Evolutionary conservation across 2,329 filamentous ascomycete genomes (phyloP).

Genomic region (Cladosporium sp.): DNA sequence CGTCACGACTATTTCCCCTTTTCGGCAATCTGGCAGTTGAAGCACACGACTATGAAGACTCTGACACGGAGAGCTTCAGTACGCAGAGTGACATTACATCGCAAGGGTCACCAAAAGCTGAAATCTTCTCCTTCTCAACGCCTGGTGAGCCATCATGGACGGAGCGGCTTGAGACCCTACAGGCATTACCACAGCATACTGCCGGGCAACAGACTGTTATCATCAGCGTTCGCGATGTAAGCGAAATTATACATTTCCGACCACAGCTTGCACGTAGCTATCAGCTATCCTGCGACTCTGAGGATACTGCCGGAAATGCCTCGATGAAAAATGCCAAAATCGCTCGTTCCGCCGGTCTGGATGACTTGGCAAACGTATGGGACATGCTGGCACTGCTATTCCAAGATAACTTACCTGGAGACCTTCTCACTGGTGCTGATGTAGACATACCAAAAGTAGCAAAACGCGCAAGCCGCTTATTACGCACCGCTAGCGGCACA

Average conservation of each 20-base stretch:
- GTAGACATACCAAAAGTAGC: conserved; percentile 67
- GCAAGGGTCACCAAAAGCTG: neutral
- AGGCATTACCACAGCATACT: neutral
- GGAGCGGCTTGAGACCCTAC: conserved; percentile 11
- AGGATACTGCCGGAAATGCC: conserved; percentile 52
- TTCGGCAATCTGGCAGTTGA: conserved; percentile 26
- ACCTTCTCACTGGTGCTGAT: conserved; percentile 41
- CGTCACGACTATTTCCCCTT: conserved; percentile 23
- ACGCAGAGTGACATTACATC: neutral
- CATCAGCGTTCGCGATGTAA: conserved; percentile 68
- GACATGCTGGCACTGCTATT: conserved; percentile 73
- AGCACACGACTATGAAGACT: conserved; percentile 17
- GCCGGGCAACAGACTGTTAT: conserved; percentile 57
- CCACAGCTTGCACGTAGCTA: conserved; percentile 73
- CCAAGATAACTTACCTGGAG: conserved; percentile 64
- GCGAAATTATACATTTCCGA: conserved; percentile 72
- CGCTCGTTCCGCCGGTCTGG: conserved; percentile 65
- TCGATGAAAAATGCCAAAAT: conserved; percentile 80
- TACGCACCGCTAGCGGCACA: conserved; percentile 47
- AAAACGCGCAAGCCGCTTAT: conserved; percentile 49
- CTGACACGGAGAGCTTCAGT: conserved; percentile 14
- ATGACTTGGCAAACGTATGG: conserved; percentile 79
- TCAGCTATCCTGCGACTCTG: conserved; percentile 73
- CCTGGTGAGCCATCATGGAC: conserved; percentile 14
- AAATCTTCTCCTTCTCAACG: neutral